Evolutionary conservation across 2,329 filamentous ascomycete species (phyloP).

Genomic region (Ceratocystiopsis sp.): DNA sequence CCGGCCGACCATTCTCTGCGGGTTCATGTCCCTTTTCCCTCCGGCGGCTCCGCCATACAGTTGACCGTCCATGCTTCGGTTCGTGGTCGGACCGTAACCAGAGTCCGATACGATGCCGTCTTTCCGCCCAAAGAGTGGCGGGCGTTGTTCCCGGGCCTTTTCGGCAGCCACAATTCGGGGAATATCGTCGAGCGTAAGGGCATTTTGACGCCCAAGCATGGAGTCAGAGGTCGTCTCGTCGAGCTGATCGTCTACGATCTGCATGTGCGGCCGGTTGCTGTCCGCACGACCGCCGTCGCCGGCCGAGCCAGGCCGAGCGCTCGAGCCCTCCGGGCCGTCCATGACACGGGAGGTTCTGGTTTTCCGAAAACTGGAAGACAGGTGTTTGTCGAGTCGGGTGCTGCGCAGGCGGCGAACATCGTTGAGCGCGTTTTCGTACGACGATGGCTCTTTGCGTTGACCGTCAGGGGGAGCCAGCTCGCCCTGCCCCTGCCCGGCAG

Average conservation of each 20-base stretch:
- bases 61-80: neutral
- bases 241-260: conserved; percentile 65
- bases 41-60: conserved; percentile 12
- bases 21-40: neutral
- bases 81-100: conserved; percentile 20
- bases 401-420: conserved; percentile 86
- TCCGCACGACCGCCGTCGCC: conserved; percentile 40
- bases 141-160: conserved; percentile 78
- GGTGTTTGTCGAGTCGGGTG: conserved; percentile 81
- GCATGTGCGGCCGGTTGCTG: conserved; percentile 34
- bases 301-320: conserved; percentile 52
- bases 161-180: conserved; percentile 90
- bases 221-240: conserved; percentile 57
- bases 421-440: conserved; percentile 89
- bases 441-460: conserved; percentile 36
- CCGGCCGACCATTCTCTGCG: conserved; percentile 30
- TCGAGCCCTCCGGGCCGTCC: conserved; percentile 60
- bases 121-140: conserved; percentile 58
- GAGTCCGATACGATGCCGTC: conserved; percentile 20
- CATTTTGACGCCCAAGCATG: conserved; percentile 80
- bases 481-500: neutral
- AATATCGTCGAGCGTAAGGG: conserved; percentile 88
- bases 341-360: conserved; percentile 84
- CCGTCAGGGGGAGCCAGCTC: neutral
- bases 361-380: conserved; percentile 84